Conservation (phyloP, 805 yeast genomes). For the Suhomyces kilbournensis region DNA sequence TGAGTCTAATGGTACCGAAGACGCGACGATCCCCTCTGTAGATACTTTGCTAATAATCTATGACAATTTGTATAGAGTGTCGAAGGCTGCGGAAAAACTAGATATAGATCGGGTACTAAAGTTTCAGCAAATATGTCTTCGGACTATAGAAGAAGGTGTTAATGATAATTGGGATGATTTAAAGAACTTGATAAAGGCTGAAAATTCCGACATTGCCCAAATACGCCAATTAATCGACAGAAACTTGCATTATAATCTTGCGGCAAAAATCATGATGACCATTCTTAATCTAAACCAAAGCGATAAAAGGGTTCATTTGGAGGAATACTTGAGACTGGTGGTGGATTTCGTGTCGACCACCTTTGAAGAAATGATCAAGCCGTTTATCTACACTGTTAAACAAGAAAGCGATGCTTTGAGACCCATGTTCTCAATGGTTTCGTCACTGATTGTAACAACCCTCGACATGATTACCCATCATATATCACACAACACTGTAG, state of each 20-base stretch:
- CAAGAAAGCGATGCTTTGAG: slow-evolving; percentile 2
- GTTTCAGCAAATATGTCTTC: slow-evolving; percentile 26
- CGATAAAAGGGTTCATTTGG: slow-evolving; percentile 47
- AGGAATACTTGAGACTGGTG: slow-evolving; percentile 40
- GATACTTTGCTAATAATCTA: slow-evolving; percentile 12
- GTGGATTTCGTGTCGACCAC: slow-evolving; percentile 25
- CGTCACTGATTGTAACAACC: slow-evolving; percentile 12
- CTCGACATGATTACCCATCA: slow-evolving; percentile 10
- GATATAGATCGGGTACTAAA: slow-evolving; percentile 13
- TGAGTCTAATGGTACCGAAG: background rate
- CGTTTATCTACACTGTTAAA: background rate
- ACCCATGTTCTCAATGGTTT: slow-evolving; percentile 9
- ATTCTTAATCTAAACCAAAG: slow-evolving; percentile 39
- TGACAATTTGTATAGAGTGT: slow-evolving; percentile 27
- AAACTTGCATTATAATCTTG: slow-evolving; percentile 9
- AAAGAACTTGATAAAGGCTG: background rate
- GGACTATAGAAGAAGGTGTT: slow-evolving; percentile 20
- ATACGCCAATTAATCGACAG: background rate
- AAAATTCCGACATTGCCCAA: background rate
- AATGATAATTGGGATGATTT: slow-evolving; percentile 19
- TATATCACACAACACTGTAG: slow-evolving; percentile 13
- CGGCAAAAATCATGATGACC: slow-evolving; percentile 37
- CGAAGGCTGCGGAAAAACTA: slow-evolving; percentile 12
- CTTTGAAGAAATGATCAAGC: background rate
- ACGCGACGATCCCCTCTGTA: background rate